Evolutionary conservation across 345 rosid genomes (phyloP).

Genomic region (Camelina sativa): DNA sequence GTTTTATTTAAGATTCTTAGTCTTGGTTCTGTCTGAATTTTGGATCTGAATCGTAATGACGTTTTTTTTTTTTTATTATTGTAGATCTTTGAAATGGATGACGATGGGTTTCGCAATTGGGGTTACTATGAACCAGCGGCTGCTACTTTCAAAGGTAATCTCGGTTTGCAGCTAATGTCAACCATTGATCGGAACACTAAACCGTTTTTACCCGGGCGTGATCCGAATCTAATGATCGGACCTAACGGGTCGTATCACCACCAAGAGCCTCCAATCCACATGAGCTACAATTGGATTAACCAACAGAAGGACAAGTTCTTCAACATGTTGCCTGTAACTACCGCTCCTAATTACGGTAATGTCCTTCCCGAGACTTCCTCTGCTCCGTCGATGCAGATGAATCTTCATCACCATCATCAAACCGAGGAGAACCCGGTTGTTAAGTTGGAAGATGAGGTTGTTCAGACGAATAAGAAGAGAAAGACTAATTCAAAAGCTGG

Average conservation of each 20-base stretch:
- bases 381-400: slow-evolving; percentile 61
- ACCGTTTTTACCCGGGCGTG: slow-evolving; percentile 78
- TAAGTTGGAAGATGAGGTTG: slow-evolving; percentile 54
- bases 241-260: slow-evolving; percentile 62
- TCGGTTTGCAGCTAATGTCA: slow-evolving; percentile 88
- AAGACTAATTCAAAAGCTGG: slow-evolving; percentile 58
- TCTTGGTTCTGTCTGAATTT: slow-evolving; percentile 25
- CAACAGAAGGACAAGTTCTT: slow-evolving; percentile 74
- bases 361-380: slow-evolving; percentile 64
- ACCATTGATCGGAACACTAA: slow-evolving; percentile 83
- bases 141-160: slow-evolving; percentile 66
- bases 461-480: slow-evolving; percentile 63
- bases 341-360: slow-evolving; percentile 50
- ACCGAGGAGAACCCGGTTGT: slow-evolving; percentile 55
- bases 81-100: slow-evolving; percentile 71
- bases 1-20: background rate
- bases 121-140: slow-evolving; percentile 90
- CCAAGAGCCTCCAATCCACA: slow-evolving; percentile 62
- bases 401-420: slow-evolving; percentile 52
- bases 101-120: slow-evolving; percentile 83
- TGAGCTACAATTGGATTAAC: slow-evolving; percentile 77
- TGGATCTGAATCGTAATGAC: slow-evolving; percentile 25
- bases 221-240: slow-evolving; percentile 62
- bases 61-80: background rate
- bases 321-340: slow-evolving; percentile 59